These are phyloP conservation scores for Xylaria sp. DNA, from an alignment of 2,329 filamentous ascomycete genomes.

Conservation along the genomic window DNA sequence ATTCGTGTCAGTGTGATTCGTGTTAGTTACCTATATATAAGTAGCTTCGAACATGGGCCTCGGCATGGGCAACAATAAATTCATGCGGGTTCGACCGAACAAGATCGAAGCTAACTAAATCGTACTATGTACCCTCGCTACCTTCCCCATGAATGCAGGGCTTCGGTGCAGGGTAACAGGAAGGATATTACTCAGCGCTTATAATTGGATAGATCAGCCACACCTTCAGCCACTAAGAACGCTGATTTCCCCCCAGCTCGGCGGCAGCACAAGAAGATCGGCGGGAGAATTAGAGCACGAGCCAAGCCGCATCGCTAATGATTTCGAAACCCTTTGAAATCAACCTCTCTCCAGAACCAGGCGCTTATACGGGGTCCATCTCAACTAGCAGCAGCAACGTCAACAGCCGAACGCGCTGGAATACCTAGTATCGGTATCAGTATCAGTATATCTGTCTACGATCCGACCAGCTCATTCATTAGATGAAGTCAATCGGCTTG, in stretches of 20 bases:
- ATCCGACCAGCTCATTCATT: background rate
- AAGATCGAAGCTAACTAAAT: background rate
- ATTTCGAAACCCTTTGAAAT: conserved; percentile 29
- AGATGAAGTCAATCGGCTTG: background rate
- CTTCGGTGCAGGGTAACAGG: too few species aligned
- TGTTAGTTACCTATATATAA: too few species aligned
- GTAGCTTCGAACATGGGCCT: too few species aligned
- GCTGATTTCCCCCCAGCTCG: background rate
- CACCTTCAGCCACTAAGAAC: conserved; percentile 20
- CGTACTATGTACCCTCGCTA: too few species aligned
- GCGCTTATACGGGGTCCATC: background rate
- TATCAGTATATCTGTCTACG: background rate
- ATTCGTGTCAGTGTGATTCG: too few species aligned
- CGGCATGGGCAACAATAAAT: background rate
- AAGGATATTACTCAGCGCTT: conserved; percentile 32
- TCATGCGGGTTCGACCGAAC: background rate
- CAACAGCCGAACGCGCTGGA: conserved; percentile 17
- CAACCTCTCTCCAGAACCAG: conserved; percentile 14
- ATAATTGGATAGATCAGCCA: conserved; percentile 24
- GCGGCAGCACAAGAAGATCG: background rate
- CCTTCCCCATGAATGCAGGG: conserved; percentile 11
- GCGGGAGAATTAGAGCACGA: background rate
- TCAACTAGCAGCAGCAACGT: background rate
- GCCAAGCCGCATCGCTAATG: conserved; percentile 16
- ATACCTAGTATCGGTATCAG: background rate